Percentiles rank a stretch among this genome's conserved stretches.
Conservation (phyloP, 495 filamentous ascomycete genomes). For the Penicillium canariense region DNA sequence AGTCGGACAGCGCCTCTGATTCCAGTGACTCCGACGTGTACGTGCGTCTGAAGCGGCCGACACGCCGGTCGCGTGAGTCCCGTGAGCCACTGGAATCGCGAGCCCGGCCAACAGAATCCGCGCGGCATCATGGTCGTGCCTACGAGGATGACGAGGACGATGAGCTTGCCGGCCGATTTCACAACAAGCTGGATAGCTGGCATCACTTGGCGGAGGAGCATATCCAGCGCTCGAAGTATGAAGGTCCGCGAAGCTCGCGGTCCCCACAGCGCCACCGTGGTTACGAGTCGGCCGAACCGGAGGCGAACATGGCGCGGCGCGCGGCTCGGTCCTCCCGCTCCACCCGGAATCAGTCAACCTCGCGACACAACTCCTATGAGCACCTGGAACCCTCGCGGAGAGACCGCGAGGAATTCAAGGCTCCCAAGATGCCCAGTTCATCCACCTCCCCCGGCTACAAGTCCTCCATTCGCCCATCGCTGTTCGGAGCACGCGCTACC, state of each 20-base stretch:
- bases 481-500: conserved; percentile 32
- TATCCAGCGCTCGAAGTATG: conserved; percentile 36
- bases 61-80: conserved; percentile 18
- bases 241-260: conserved; percentile 26
- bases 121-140: conserved; percentile 17
- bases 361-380: conserved; percentile 37
- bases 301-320: conserved; percentile 26
- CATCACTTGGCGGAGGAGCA: conserved; percentile 36
- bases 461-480: conserved; percentile 25
- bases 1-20: conserved; percentile 36
- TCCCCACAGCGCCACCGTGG: conserved; percentile 34
- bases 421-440: conserved; percentile 32
- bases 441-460: conserved; percentile 28
- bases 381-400: conserved; percentile 29
- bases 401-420: conserved; percentile 23
- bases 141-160: conserved; percentile 27
- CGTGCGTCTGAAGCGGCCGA: conserved; percentile 20
- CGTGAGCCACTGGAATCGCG: conserved; percentile 17
- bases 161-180: conserved; percentile 18
- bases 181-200: conserved; percentile 10
- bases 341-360: conserved; percentile 26
- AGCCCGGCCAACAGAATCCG: conserved; percentile 16
- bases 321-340: conserved; percentile 33
- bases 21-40: conserved; percentile 25
- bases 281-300: conserved; percentile 39